Base-by-base conservation (phyloP, 2,329 filamentous ascomycete genomes). In the Thyridium curvatum region DNA sequence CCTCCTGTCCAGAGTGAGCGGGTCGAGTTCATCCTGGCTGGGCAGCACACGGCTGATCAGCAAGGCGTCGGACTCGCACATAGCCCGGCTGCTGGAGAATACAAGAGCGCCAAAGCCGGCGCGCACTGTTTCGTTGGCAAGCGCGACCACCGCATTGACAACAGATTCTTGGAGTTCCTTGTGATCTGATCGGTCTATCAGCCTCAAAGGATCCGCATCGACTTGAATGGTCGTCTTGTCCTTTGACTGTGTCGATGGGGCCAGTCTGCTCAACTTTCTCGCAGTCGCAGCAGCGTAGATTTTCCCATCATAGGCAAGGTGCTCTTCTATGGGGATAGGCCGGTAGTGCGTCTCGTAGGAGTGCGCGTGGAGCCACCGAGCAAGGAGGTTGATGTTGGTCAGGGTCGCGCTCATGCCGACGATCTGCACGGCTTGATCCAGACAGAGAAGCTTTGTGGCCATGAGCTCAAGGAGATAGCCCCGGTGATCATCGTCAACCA, bases 401-500 rank as follows among this genome's bases (percentile, higher is more conserved):
- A 90, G 65, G 1, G 85, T 89, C 4, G 85, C 85, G 50, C 85
- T 89, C 85, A 90, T 89, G 47, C 82, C 84, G 41, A 88, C 65
- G 15, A 89, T 79, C 52, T 89, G 84, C 14, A 86, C 69, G 17
- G 69, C 61, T 41, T 85, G 76, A 18, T 77, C 79, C 16, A 89
- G 60, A 41, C 79, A 74, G n/a, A 87, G 61, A 21, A 89, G 53
- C 52, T 89, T 89, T 4, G 83, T 84, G 5, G 81, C 78, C 60
- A 87, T 77, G 6, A 89, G 65, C 53, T 90, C 85, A 39, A 89
- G 65, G 2, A 89, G 67, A 53, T 89, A 89, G 4, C 85, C 85
- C 12, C 85, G 77, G 47, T 82, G 74, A 45, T 83, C 81, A 53
- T 89, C 85, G 49, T 87, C 81, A 33, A 89, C 70, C 83, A 90